phyloP scores from a whole-genome alignment of 352 stramenopile genomes.

The Lagenidium giganteum region DNA sequence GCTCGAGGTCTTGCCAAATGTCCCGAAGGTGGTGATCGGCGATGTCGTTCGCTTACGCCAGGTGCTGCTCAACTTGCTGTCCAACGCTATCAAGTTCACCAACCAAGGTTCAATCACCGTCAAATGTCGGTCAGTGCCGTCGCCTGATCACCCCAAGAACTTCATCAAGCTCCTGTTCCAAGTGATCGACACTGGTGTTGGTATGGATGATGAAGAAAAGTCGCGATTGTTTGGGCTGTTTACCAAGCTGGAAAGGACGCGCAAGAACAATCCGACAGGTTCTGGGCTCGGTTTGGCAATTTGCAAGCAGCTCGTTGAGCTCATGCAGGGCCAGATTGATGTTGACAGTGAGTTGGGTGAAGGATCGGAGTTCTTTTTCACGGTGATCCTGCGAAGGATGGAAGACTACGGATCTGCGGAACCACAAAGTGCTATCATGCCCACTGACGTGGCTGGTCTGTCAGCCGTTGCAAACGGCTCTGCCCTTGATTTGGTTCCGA shows the following conservation, averaged over 20 bases:
- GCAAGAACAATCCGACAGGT: slow-evolving; percentile 82
- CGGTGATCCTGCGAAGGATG: slow-evolving; percentile 57
- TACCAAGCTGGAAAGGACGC: slow-evolving; percentile 73
- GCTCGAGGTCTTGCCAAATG: slow-evolving; percentile 47
- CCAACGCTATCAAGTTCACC: slow-evolving; percentile 86
- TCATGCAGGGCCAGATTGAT: slow-evolving; percentile 86
- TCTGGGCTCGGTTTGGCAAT: slow-evolving; percentile 83
- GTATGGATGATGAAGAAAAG: slow-evolving; percentile 81
- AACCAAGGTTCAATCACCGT: slow-evolving; percentile 79
- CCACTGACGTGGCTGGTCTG: slow-evolving; percentile 8
- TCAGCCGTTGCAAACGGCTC: slow-evolving; percentile 3
- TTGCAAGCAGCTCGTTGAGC: slow-evolving; percentile 83
- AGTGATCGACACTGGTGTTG: slow-evolving; percentile 83
- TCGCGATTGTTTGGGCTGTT: slow-evolving; percentile 80
- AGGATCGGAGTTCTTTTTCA: slow-evolving; percentile 86
- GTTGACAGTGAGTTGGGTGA: slow-evolving; percentile 75
- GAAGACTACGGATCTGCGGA: slow-evolving; percentile 51
- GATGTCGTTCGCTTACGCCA: slow-evolving; percentile 77
- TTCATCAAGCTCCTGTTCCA: slow-evolving; percentile 80
- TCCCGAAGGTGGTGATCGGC: slow-evolving; percentile 67
- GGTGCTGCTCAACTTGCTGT: slow-evolving; percentile 78
- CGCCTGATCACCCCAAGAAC: slow-evolving; percentile 46
- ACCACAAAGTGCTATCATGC: slow-evolving; percentile 34
- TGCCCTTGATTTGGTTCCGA: slow-evolving; percentile 18
- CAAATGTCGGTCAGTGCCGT: slow-evolving; percentile 59